These are phyloP conservation scores for Tricladium varicosporioides DNA, from an alignment of 2,329 filamentous ascomycete genomes.

Conservation along the genomic window DNA sequence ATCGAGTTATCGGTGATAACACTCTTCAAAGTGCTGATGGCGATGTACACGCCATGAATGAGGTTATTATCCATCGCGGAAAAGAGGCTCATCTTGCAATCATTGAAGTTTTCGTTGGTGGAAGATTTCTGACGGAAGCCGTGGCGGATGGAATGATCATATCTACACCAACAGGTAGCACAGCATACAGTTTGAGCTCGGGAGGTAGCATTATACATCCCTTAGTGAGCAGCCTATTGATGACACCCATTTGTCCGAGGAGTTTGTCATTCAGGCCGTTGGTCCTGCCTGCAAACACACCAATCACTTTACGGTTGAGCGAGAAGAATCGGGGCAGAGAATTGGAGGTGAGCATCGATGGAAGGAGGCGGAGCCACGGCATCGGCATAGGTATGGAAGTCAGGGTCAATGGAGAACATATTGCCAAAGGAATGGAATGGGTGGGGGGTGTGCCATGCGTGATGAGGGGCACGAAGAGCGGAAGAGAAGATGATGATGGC, in stretches of 20 bases:
- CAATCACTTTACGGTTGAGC: constrained; percentile 78
- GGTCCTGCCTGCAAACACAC: constrained; percentile 82
- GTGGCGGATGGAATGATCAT: constrained; percentile 95
- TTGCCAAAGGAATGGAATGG: constrained; percentile 53
- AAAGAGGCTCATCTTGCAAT: constrained; percentile 86
- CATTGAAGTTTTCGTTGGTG: constrained; percentile 87
- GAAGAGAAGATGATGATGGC: constrained; percentile 72
- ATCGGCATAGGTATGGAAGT: constrained; percentile 79
- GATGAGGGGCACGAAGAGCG: constrained; percentile 58
- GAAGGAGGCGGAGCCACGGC: constrained; percentile 61
- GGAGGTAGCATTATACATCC: constrained; percentile 95
- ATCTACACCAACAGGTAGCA: constrained; percentile 90
- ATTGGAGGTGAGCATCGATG: constrained; percentile 78
- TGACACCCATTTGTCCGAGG: constrained; percentile 92
- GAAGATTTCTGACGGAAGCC: constrained; percentile 86
- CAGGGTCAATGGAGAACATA: constrained; percentile 81
- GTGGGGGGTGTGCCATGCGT: constrained; percentile 88
- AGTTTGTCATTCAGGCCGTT: constrained; percentile 90
- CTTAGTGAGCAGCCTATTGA: constrained; percentile 79
- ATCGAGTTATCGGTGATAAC: constrained; percentile 47
- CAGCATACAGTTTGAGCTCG: constrained; percentile 90
- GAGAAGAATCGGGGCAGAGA: constrained; percentile 75
- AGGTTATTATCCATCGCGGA: constrained; percentile 90
- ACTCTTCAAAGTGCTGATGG: constrained; percentile 31
- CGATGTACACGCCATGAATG: constrained; percentile 76